Base-by-base conservation (phyloP, 768 basidiomycete species). In the Terana coerulea region DNA sequence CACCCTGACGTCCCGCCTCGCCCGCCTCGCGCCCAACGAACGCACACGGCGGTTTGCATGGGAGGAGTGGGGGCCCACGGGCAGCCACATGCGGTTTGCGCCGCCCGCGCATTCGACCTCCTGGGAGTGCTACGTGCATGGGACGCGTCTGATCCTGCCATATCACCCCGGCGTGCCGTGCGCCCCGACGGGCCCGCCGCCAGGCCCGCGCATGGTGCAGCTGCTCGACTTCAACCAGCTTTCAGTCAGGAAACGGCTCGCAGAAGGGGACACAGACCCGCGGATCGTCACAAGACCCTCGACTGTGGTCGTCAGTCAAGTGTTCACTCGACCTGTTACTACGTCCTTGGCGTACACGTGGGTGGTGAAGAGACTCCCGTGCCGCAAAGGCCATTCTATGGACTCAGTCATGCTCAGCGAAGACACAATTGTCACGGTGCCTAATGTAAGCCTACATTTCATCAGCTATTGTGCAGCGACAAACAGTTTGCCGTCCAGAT, bases 51-150 rank as follows among this genome's bases (percentile, higher is more conserved):
- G 62, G n/a, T 58, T 75, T 53, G 52, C 61, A 30, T 84, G 81
- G 81, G 56, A 68, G 2, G 67, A 68, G 22, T 84, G 82, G 82
- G 82, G 79, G 12, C 75, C 76, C 6, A 45, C 33, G 9, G 72
- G 70, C 3, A 75, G 76, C 8, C 75, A 80, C 24, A 61, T 82
- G 58, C 58, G 77, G 30, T 51, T 52, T 26, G 64, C 65, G 6
- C 61, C 65, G 15, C 11, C 47, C 19, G 35, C 49, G 54, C 52
- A 63, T 64, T 31, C 71, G 65, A 55, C 61, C 19, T 61, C 70
- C n/a, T 84, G 81, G 81, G 78, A 79, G 6, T 84, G 81, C 65
- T 80, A 79, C 57, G 74, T 81, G n/a, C 73, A 72, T 57, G 81
- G 80, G 19, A 70, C 69, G 25, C 72, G 69, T 52, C 79, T 72